phyloP scores from a whole-genome alignment of 1,284 basidiomycete genomes.

The Cutaneotrichosporon cavernicola region DNA sequence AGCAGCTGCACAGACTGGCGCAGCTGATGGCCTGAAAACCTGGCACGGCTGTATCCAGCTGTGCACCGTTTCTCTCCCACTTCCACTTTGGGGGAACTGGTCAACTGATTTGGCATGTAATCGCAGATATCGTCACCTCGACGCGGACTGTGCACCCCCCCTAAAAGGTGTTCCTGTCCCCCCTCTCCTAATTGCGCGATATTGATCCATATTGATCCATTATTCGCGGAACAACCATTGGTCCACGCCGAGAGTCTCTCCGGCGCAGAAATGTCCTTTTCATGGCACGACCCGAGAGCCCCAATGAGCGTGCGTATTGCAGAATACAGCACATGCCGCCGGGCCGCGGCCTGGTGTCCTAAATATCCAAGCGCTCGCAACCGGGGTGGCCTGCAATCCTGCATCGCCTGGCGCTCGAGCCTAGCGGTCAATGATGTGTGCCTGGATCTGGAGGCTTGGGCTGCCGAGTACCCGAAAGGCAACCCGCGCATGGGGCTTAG shows the following conservation, averaged over 20 bases:
- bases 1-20: constrained; percentile 1
- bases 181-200: not conserved
- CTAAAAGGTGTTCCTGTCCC: not conserved
- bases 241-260: not conserved
- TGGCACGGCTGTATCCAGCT: not conserved
- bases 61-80: not conserved
- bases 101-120: not conserved
- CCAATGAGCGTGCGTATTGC: not conserved
- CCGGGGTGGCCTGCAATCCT: not conserved
- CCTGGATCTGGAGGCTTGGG: not conserved
- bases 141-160: not conserved
- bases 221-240: not conserved
- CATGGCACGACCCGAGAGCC: not conserved
- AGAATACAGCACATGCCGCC: not conserved
- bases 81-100: not conserved
- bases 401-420: not conserved
- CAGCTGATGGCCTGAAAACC: not conserved
- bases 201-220: not conserved
- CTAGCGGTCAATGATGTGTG: not conserved
- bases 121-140: not conserved
- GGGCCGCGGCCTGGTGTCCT: not conserved
- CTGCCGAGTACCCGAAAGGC: not conserved
- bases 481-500: not conserved
- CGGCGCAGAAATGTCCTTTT: not conserved
- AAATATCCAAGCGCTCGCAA: not conserved